These are phyloP conservation scores for Leavenworthia alabamica DNA, from an alignment of 345 rosid species.

Conservation along the genomic window DNA sequence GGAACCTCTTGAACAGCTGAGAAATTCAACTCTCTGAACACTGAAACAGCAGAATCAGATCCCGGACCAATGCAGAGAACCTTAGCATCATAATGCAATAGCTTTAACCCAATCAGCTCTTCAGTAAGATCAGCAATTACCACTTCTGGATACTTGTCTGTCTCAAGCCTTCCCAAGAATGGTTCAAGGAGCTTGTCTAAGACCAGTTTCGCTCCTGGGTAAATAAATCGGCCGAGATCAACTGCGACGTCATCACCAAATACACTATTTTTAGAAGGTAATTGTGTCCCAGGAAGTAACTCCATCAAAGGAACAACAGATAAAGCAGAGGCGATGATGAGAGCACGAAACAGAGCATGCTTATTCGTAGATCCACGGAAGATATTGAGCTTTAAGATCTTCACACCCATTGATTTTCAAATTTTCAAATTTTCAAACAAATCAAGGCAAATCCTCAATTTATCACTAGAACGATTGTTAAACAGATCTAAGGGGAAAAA, in stretches of 20 bases:
- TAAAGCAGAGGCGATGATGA: constrained; percentile 38
- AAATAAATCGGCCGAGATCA: not conserved
- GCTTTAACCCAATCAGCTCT: constrained; percentile 42
- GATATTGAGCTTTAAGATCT: constrained; percentile 42
- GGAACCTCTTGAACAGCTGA: constrained; percentile 35
- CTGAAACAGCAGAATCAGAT: constrained; percentile 38
- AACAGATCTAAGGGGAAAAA: constrained; percentile 8
- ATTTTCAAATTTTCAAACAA: not conserved
- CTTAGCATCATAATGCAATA: constrained; percentile 41
- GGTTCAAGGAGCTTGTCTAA: constrained; percentile 26
- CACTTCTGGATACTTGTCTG: constrained; percentile 32
- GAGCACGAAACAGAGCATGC: constrained; percentile 53
- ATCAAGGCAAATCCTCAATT: not conserved
- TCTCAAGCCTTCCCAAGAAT: constrained; percentile 36
- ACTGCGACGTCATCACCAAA: constrained; percentile 19
- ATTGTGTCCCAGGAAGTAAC: constrained; percentile 27
- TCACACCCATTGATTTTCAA: constrained; percentile 38
- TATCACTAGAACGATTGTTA: not conserved
- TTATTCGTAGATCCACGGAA: constrained; percentile 46
- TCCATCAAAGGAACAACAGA: constrained; percentile 49
- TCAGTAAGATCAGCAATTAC: constrained; percentile 37
- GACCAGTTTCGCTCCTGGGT: not conserved
- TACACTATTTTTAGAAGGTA: constrained; percentile 8
- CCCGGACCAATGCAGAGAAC: constrained; percentile 63
- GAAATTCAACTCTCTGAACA: constrained; percentile 53